A percentile compares a stretch with the other conserved stretches of the same genome.
These are phyloP conservation scores for Fraxinus xanthoxyloides DNA, from an alignment of 305 asterid species.

Conservation along the genomic window DNA sequence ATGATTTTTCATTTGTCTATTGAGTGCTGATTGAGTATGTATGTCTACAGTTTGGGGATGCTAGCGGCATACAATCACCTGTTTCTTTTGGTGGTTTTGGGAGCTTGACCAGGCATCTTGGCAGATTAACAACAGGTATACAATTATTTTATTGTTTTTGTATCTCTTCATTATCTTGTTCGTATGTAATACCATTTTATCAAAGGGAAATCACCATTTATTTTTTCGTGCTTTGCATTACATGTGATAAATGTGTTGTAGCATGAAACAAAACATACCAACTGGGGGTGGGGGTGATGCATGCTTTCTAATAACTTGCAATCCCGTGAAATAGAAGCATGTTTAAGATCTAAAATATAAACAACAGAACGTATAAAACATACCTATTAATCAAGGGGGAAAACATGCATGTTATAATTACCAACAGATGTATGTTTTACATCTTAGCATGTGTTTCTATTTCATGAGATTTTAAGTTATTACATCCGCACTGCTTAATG, in stretches of 20 bases:
- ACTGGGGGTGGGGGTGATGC: not conserved
- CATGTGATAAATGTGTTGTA: not conserved
- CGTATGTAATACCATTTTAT: not conserved
- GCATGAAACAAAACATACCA: not conserved
- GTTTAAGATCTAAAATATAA: not conserved
- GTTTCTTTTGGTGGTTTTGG: constrained; percentile 99
- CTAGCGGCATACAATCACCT: constrained; percentile 96
- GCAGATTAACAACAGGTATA: constrained; percentile 76
- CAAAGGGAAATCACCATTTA: not conserved
- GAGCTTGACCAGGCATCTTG: constrained; percentile 93
- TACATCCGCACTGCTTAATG: not conserved
- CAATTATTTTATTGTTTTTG: not conserved
- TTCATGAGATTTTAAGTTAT: not conserved
- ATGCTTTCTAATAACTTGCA: not conserved
- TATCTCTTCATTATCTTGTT: not conserved
- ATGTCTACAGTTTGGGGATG: constrained; percentile 85
- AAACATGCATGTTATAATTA: not conserved
- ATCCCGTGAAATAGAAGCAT: not conserved
- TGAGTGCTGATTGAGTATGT: constrained; percentile 26
- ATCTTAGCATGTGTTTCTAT: not conserved
- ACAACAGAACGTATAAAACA: not conserved
- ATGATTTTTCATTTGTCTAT: constrained; percentile 23
- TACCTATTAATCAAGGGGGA: not conserved
- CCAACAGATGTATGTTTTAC: not conserved
- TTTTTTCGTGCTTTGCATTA: not conserved